A percentile compares a stretch with the other conserved stretches of the same genome.
Conservation (phyloP, 805 yeast genomes). For the Zygosaccharomyces rouxii region DNA sequence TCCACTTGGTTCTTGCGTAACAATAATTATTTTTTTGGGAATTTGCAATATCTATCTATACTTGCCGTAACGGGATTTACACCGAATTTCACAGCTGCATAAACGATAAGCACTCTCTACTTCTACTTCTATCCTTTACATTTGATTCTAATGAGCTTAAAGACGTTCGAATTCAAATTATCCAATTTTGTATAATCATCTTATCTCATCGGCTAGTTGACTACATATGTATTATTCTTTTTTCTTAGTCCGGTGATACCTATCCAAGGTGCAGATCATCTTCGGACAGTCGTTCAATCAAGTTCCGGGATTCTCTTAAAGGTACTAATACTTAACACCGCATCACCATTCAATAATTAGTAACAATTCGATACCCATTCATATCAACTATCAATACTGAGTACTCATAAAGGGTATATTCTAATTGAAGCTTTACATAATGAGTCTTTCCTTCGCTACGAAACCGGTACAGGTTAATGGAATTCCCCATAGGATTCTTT, state of each 20-base stretch:
- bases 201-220: neutral
- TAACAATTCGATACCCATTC: too few relatives aligned
- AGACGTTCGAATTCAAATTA: neutral
- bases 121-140: neutral
- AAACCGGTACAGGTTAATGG: constrained; percentile 36
- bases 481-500: constrained; percentile 45
- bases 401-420: neutral
- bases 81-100: neutral
- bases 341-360: too few relatives aligned
- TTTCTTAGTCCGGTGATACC: neutral
- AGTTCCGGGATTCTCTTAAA: neutral
- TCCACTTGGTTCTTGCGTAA: constrained; percentile 6
- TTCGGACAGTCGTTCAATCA: neutral
- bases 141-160: neutral
- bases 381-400: too few relatives aligned
- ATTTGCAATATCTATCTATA: constrained; percentile 2
- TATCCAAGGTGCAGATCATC: neutral
- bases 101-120: neutral
- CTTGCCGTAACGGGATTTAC: constrained; percentile 8
- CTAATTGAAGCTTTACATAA: constrained; percentile 1
- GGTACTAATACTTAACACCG: neutral
- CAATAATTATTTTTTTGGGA: neutral
- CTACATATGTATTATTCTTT: neutral
- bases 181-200: neutral
- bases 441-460: constrained; percentile 23